Percentiles rank a stretch among this genome's conserved stretches.
These are phyloP conservation scores for Coprinopsis marcescibilis DNA, from an alignment of 768 basidiomycete genomes.

Conservation along the genomic window DNA sequence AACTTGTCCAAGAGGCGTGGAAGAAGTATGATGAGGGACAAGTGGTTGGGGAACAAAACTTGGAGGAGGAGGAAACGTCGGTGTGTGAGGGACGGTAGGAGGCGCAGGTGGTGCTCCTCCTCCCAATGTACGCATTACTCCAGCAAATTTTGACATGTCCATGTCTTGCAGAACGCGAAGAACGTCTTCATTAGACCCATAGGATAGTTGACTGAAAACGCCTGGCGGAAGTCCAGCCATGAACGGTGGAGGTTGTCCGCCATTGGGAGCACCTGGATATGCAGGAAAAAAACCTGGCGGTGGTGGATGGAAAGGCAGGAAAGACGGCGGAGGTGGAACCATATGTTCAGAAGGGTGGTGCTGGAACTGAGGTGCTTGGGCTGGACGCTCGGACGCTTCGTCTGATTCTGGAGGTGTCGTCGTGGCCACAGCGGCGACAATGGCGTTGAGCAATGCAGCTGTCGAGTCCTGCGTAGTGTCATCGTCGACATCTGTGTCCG, in stretches of 20 bases:
- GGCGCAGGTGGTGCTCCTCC: constrained; percentile 49
- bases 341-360: too few relatives aligned
- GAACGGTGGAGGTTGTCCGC: constrained; percentile 13
- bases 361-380: constrained; percentile 19
- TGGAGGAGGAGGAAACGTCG: constrained; percentile 18
- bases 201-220: constrained; percentile 32
- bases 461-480: constrained; percentile 45
- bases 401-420: constrained; percentile 26
- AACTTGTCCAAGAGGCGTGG: constrained; percentile 31
- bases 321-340: constrained; percentile 19
- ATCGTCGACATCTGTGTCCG: constrained; percentile 27
- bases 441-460: constrained; percentile 55
- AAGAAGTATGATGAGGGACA: constrained; percentile 20
- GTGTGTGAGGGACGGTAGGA: constrained; percentile 27
- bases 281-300: constrained; percentile 15
- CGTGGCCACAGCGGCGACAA: constrained; percentile 60
- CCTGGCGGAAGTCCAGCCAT: constrained; percentile 20
- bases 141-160: constrained; percentile 66
- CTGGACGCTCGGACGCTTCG: constrained; percentile 15
- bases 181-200: constrained; percentile 66
- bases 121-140: constrained; percentile 57
- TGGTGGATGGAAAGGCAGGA: constrained; percentile 24
- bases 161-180: constrained; percentile 67
- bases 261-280: constrained; percentile 9
- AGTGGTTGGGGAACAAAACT: constrained; percentile 16